These are phyloP conservation scores for Ploettnerulaceae sp. DNA, from an alignment of 2,329 filamentous ascomycete species.

Conservation along the genomic window DNA sequence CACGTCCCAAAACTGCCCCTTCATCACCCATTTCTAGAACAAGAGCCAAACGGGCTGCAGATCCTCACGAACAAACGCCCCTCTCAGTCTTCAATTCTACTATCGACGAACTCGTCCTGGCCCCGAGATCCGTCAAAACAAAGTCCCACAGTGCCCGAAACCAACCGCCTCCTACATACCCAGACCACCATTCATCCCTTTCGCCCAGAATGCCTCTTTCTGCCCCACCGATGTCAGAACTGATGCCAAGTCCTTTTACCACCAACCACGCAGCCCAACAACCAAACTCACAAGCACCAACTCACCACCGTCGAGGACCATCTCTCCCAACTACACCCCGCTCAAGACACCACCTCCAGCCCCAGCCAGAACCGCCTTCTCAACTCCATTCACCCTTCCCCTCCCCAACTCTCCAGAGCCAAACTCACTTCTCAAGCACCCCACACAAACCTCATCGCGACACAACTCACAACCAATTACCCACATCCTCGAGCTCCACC, in stretches of 20 bases:
- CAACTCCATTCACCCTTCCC: not conserved
- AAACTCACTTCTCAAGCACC: conserved; percentile 4
- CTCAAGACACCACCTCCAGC: not conserved
- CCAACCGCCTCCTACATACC: conserved; percentile 4
- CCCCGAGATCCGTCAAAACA: not conserved
- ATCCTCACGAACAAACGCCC: conserved; percentile 11
- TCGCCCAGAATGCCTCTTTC: not conserved
- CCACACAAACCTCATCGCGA: not conserved
- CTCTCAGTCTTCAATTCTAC: conserved; percentile 23
- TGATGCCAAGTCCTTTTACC: not conserved
- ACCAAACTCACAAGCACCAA: not conserved
- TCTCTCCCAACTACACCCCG: not conserved
- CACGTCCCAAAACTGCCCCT: conserved; percentile 22
- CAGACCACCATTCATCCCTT: not conserved
- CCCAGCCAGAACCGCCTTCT: not conserved
- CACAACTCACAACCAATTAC: conserved; percentile 1
- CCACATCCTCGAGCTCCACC: conserved; percentile 2
- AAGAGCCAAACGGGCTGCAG: not conserved
- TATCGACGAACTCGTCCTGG: conserved; percentile 9
- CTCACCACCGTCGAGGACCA: conserved; percentile 1
- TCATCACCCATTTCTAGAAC: conserved; percentile 4
- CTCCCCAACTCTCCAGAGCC: not conserved
- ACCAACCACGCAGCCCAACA: not conserved
- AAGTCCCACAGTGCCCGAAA: not conserved
- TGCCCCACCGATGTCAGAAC: not conserved